These are phyloP conservation scores for Talaromyces albobiverticillius DNA, from an alignment of 2,329 filamentous ascomycete species.

Conservation along the genomic window DNA sequence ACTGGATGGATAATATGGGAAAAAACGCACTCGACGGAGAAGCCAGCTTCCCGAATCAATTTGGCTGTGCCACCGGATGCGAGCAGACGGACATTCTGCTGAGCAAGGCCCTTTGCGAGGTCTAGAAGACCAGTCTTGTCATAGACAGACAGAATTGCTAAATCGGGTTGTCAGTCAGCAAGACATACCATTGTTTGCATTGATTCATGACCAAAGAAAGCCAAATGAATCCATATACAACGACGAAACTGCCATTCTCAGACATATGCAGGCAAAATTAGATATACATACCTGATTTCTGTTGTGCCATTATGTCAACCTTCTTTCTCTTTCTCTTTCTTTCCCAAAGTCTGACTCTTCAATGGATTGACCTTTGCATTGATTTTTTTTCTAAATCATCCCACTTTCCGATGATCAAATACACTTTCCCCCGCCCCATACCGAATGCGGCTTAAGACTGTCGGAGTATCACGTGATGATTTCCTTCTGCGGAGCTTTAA, in stretches of 20 bases:
- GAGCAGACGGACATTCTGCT: constrained; percentile 87
- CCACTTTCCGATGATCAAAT: constrained; percentile 6
- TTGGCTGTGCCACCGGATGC: constrained; percentile 93
- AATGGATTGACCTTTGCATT: too few relatives aligned
- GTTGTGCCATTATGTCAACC: constrained; percentile 37
- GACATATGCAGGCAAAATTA: constrained; percentile 7
- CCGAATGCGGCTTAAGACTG: constrained; percentile 4
- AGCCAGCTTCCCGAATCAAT: constrained; percentile 94
- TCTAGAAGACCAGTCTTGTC: constrained; percentile 97
- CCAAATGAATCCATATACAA: too few relatives aligned
- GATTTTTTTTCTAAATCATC: constrained; percentile 10
- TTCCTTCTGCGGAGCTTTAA: neutral
- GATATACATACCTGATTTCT: constrained; percentile 42
- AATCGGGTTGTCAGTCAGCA: neutral
- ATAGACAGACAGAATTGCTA: constrained; percentile 96
- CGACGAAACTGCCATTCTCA: neutral
- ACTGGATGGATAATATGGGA: too few relatives aligned
- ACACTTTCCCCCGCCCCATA: constrained; percentile 14
- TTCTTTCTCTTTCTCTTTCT: constrained; percentile 15
- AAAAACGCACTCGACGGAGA: constrained; percentile 92
- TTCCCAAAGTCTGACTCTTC: constrained; percentile 14
- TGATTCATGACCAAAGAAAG: neutral
- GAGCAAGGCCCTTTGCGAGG: constrained; percentile 82
- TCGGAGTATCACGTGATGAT: neutral
- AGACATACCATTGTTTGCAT: neutral